These are phyloP conservation scores for Vinca minor DNA, from an alignment of 257 asterid genomes.

Conservation along the genomic window DNA sequence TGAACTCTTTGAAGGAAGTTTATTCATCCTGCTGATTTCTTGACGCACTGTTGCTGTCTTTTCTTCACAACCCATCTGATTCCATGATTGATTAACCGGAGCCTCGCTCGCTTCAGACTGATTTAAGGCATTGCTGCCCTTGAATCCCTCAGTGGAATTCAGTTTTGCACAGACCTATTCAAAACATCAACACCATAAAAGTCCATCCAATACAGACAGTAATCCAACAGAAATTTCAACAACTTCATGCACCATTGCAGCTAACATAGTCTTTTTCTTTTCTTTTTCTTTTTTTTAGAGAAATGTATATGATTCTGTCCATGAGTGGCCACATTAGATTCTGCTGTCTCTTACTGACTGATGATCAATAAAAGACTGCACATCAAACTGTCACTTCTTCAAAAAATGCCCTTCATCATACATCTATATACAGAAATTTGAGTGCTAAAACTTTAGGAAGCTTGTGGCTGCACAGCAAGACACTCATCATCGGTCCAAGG, in stretches of 20 bases:
- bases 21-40: constrained; percentile 43
- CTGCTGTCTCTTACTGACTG: too few species aligned
- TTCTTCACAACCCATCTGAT: constrained; percentile 32
- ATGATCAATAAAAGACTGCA: too few species aligned
- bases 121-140: constrained; percentile 17
- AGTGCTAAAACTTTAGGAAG: background rate
- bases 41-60: constrained; percentile 44
- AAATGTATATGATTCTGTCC: too few species aligned
- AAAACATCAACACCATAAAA: background rate
- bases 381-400: too few species aligned
- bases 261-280: too few species aligned
- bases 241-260: too few species aligned
- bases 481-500: constrained; percentile 14
- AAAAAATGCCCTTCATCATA: too few species aligned
- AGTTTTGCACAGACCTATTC: constrained; percentile 9
- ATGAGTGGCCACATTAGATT: too few species aligned
- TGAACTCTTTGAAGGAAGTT: constrained; percentile 52
- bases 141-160: constrained; percentile 12
- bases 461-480: constrained; percentile 20
- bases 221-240: background rate
- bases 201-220: too few species aligned
- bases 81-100: constrained; percentile 17
- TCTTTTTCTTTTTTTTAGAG: too few species aligned
- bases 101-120: constrained; percentile 16
- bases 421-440: too few species aligned